Conservation (phyloP, 176 grass and related monocot genomes). For the Aegilops tauschii region DNA sequence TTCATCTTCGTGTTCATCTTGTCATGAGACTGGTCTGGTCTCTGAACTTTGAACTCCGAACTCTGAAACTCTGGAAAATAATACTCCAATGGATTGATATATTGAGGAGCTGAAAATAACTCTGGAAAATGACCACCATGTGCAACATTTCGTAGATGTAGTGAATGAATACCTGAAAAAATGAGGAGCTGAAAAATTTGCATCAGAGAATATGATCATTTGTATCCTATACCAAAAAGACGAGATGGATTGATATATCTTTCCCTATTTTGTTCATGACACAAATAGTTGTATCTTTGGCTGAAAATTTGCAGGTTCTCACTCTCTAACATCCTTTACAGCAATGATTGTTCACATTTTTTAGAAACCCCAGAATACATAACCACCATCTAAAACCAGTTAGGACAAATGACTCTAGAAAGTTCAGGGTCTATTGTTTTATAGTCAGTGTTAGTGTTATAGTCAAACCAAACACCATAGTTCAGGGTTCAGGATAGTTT, state of each 20-base stretch:
- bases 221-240: background rate
- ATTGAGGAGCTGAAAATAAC: too few species aligned
- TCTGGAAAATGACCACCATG: background rate
- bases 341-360: background rate
- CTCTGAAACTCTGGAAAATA: too few species aligned
- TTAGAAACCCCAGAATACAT: background rate
- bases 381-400: background rate
- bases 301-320: conserved; percentile 2
- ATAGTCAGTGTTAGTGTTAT: background rate
- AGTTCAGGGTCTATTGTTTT: background rate
- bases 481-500: background rate
- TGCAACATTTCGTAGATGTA: background rate
- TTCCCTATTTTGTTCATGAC: background rate
- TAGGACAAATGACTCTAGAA: background rate
- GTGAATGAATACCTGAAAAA: background rate
- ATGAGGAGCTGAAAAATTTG: background rate
- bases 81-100: too few species aligned
- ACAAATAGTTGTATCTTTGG: background rate
- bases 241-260: background rate
- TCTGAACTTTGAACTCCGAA: too few species aligned
- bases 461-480: background rate
- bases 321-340: background rate
- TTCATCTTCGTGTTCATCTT: background rate
- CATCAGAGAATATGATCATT: background rate
- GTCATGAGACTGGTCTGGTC: too few species aligned